These are phyloP conservation scores for Candida glucosophila DNA, from an alignment of 1,139 yeast genomes.

Conservation along the genomic window DNA sequence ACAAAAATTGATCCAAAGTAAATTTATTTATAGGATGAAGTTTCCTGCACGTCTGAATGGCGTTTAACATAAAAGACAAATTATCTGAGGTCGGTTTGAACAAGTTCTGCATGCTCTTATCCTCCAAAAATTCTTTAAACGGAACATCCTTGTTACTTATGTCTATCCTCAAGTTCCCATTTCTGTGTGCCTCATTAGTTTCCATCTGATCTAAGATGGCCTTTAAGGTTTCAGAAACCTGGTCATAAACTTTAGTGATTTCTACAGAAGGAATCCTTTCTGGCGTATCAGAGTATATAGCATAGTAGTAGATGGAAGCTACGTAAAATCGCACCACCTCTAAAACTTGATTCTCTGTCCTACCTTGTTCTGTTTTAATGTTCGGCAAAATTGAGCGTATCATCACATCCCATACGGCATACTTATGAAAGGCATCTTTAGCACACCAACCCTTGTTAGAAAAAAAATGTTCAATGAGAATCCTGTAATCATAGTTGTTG, in stretches of 20 bases:
- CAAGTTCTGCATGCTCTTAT: conserved; percentile 4
- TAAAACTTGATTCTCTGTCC: no score
- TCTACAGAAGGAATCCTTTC: conserved; percentile 19
- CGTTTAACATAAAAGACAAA: conserved; percentile 14
- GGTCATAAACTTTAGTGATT: conserved; percentile 20
- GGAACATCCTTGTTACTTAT: no score
- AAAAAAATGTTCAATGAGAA: no score
- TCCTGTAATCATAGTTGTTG: no score
- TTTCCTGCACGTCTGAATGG: conserved; percentile 30
- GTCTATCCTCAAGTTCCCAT: no score
- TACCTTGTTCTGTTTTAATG: no score
- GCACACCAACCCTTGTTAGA: no score
- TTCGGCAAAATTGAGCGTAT: no score
- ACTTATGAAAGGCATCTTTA: no score
- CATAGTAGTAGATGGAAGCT: conserved; percentile 20
- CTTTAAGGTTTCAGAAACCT: conserved; percentile 9
- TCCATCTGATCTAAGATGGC: conserved; percentile 11
- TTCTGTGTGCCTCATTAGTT: no score
- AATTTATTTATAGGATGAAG: conserved; percentile 35
- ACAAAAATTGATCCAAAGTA: conserved; percentile 26
- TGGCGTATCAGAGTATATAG: conserved; percentile 9
- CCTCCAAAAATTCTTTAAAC: background rate
- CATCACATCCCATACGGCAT: no score
- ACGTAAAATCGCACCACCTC: conserved; percentile 14
- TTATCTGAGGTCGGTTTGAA: conserved; percentile 15